Base-by-base conservation (phyloP, 768 basidiomycete species). In the Naganishia onofrii region DNA sequence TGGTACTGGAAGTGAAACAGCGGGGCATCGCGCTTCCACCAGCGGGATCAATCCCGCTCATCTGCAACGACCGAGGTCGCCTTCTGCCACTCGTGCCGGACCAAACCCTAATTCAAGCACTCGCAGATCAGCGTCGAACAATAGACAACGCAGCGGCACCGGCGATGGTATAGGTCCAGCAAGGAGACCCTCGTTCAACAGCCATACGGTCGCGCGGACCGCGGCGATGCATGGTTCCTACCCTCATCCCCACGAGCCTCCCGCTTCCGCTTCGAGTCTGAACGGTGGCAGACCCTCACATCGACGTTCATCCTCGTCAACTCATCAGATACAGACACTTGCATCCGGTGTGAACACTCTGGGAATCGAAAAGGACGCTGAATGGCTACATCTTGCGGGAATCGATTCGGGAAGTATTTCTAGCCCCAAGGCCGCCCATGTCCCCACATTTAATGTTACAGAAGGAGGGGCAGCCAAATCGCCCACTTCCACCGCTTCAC, bases 191-290 rank as follows among this genome's bases (percentile, higher is more conserved):
- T 63, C 60, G 23, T 63, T 63, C 42, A 63, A 63, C 42, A 63
- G 60, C 15, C 60, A 63, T 19, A 63, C 60, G 1, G 60, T 63
- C 1, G 60, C 60, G 9, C 36, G 60, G 19, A 63, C 60, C 21
- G 36, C 60, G 46, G 60, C 60, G 13, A 63, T 63, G 38, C 60
- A 63, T 23, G 60, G 60, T 1, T 63, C 60, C n/a, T 63, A 63
- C 28, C 60, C 60, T 26, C 60, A 63, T n/a, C 60, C 60, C 15
- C 60, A 63, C 21, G 36, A 63, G 26, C 60, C 60, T 2, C 60
- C 60, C 0, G 32, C 23, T 12, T 23, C 60, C n/a, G 60, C 38
- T 21, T 26, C 60, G 3, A 29, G 23, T 21, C 42, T 46, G 15
- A 42, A 42, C 28, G 29, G 31, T n/a, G 60, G 60, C 46, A 42